Base-by-base conservation (phyloP, 805 yeast genomes). In the Candida sanyiensis region DNA sequence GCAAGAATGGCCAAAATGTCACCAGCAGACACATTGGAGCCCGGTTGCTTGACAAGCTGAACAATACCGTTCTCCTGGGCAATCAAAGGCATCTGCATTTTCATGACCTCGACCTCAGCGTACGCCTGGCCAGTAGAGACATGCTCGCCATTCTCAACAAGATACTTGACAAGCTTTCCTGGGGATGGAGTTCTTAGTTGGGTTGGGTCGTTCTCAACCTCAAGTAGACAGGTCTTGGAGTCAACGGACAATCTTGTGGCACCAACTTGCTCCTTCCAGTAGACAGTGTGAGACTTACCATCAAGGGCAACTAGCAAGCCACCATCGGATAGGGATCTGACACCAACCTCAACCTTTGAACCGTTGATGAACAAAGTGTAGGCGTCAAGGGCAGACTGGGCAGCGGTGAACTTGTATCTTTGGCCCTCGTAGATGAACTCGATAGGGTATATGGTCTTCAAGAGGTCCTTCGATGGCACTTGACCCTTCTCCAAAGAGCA, bases 91-190 rank as follows among this genome's bases (percentile, higher is more conserved):
- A 93, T 93, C 65, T 89, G 88, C 98, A 93, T 93, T 66, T 93
- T 93, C 99, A 93, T 93, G 50, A 93, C 98, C 68, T 93, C 99
- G 42, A 93, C 96, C 68, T 93, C 98, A 29, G 98, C 98, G 57
- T 77, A 94, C 33, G 97, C 80, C 66, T 90, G 95, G 45, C 97
- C 97, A 44, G 93, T 79, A 37, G 64, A 66, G 52, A 93, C 75
- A 57, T 90, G 97, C 48, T 90, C 98, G 50, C 98, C 98, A 52
- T 81, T 83, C 58, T 94, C 97, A 45, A 93, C 95, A 51, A 93
- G 70, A 61, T 80, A 93, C 60, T 86, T 86, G 46, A 90, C 95
- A 50, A 93, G 74, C 67, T 93, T 93, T 72, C 99, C 99, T 39
- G 98, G 99, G 21, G 98, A 93, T 32, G 98, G 98, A 25, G 98